Conservation (phyloP, 208 protist genomes). For the Trypanosoma platydactyli region DNA sequence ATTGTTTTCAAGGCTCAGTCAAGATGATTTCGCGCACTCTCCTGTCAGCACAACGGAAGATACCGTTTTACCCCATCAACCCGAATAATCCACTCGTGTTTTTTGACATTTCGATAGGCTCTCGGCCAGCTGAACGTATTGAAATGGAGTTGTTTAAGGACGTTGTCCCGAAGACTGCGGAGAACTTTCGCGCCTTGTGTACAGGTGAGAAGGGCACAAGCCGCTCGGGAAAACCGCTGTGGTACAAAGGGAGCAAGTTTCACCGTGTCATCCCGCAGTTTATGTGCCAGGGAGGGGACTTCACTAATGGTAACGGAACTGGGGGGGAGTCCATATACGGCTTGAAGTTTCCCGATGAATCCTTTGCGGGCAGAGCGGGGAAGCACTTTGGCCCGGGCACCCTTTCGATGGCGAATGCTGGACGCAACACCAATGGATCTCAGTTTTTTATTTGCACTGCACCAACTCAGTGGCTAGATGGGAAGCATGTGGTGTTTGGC, state of each 20-base stretch:
- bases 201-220: conserved; percentile 91
- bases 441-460: conserved; percentile 84
- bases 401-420: conserved; percentile 81
- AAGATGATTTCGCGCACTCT: conserved; percentile 52
- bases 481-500: conserved; percentile 96
- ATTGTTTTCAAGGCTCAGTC: not conserved
- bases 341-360: conserved; percentile 92
- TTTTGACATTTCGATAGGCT: conserved; percentile 94
- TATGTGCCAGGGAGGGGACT: conserved; percentile 96
- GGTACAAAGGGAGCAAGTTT: conserved; percentile 96
- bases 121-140: conserved; percentile 79
- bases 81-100: conserved; percentile 81
- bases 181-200: conserved; percentile 94
- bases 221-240: conserved; percentile 87
- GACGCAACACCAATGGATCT: conserved; percentile 79
- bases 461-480: conserved; percentile 81
- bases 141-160: conserved; percentile 93
- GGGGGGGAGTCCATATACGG: conserved; percentile 95
- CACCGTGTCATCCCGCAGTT: conserved; percentile 95
- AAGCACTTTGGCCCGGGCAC: conserved; percentile 75
- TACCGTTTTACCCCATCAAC: conserved; percentile 83
- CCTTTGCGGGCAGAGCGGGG: conserved; percentile 81
- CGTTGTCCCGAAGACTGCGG: conserved; percentile 92
- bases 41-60: conserved; percentile 47
- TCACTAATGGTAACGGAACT: conserved; percentile 91